A percentile compares a stretch with the other conserved stretches of the same genome.
Conservation (phyloP, 371 early-diverging fungal genomes). For the Haplosporangium sp. region DNA sequence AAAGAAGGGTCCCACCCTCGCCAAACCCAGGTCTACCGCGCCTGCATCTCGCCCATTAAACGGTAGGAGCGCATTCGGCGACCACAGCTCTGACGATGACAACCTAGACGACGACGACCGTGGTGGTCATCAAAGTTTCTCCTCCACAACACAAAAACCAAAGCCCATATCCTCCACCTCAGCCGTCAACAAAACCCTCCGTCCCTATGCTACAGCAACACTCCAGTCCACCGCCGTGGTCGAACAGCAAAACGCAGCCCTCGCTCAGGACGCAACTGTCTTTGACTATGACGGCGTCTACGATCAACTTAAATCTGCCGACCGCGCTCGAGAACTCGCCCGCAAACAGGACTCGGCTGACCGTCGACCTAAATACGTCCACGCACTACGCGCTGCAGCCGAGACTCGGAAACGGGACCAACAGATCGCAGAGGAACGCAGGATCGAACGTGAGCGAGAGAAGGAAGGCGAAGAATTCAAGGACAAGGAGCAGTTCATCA, state of each 20-base stretch:
- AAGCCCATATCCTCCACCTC: constrained; percentile 19
- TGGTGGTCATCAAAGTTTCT: not conserved
- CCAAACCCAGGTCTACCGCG: constrained; percentile 19
- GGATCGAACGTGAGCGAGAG: constrained; percentile 82
- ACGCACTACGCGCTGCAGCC: constrained; percentile 77
- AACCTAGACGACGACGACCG: constrained; percentile 18
- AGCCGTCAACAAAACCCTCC: constrained; percentile 38
- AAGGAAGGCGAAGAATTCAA: constrained; percentile 75
- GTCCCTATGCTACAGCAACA: constrained; percentile 37
- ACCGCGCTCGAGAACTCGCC: constrained; percentile 56
- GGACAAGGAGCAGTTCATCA: constrained; percentile 91
- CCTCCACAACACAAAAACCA: constrained; percentile 6
- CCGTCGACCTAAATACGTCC: constrained; percentile 83
- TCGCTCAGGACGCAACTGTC: constrained; percentile 84
- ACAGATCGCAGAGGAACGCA: constrained; percentile 82
- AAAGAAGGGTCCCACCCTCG: constrained; percentile 29
- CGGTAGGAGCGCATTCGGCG: constrained; percentile 42
- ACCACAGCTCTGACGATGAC: constrained; percentile 49
- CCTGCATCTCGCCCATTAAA: constrained; percentile 18
- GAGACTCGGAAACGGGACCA: constrained; percentile 87
- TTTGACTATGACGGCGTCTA: constrained; percentile 94
- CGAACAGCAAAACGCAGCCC: constrained; percentile 71
- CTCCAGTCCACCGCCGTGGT: constrained; percentile 44
- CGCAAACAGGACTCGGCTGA: constrained; percentile 42
- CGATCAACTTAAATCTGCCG: constrained; percentile 82